Percentiles rank a stretch among this genome's conserved stretches.
phyloP scores from a whole-genome alignment of 768 basidiomycete species.

The Phylloporus arenicola region DNA sequence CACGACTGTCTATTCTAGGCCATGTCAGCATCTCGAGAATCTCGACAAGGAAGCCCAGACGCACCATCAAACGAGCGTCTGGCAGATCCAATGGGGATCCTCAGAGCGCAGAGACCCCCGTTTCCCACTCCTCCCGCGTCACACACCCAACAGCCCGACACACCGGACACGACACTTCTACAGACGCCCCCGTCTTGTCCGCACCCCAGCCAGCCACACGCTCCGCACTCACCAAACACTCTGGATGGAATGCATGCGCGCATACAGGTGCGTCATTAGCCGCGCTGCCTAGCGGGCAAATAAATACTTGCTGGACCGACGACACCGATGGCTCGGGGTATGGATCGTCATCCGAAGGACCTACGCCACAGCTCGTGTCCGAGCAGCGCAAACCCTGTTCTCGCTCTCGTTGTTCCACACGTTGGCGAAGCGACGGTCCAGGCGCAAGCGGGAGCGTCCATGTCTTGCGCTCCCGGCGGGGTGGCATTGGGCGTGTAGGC shows the following conservation, averaged over 20 bases:
- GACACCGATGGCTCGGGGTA: slow-evolving; percentile 27
- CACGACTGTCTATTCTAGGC: neutral
- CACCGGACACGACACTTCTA: slow-evolving; percentile 72
- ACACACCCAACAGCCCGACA: slow-evolving; percentile 63
- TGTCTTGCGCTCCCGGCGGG: slow-evolving; percentile 34
- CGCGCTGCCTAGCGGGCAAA: slow-evolving; percentile 18
- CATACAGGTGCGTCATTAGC: slow-evolving; percentile 36
- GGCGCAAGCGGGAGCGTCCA: slow-evolving; percentile 71
- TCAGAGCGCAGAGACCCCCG: slow-evolving; percentile 35
- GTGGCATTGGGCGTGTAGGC: slow-evolving; percentile 21
- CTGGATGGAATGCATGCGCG: slow-evolving; percentile 62
- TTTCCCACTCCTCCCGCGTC: slow-evolving; percentile 56
- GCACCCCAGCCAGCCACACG: slow-evolving; percentile 60
- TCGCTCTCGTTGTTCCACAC: slow-evolving; percentile 66
- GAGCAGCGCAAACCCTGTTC: slow-evolving; percentile 68
- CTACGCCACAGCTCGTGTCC: slow-evolving; percentile 69
- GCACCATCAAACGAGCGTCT: neutral
- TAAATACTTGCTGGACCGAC: slow-evolving; percentile 19
- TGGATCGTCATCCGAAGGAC: slow-evolving; percentile 71
- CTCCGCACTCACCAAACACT: slow-evolving; percentile 66
- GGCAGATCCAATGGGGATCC: neutral
- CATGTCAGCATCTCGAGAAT: neutral
- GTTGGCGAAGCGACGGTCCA: slow-evolving; percentile 66
- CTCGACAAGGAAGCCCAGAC: neutral
- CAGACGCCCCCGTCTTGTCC: slow-evolving; percentile 35